These are phyloP conservation scores for Pichia cephalocereana DNA, from an alignment of 805 yeast species.

Conservation along the genomic window DNA sequence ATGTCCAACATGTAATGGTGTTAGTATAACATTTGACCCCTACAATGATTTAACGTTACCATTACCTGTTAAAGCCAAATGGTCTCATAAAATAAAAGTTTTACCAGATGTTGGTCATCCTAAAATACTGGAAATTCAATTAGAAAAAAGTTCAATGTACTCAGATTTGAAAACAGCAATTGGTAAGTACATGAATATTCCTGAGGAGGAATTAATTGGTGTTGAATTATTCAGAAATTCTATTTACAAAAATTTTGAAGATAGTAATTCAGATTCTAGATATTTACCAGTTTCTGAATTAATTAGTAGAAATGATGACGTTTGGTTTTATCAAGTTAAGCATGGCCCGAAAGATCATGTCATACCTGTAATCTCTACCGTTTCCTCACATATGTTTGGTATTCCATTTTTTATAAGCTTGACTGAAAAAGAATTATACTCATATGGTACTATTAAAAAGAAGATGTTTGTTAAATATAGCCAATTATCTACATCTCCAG, in stretches of 20 bases:
- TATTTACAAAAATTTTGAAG: constrained; percentile 62
- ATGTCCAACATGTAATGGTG: constrained; percentile 76
- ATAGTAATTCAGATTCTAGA: constrained; percentile 40
- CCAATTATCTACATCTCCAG: constrained; percentile 39
- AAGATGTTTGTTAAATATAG: constrained; percentile 44
- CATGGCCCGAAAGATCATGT: constrained; percentile 45
- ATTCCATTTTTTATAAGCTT: constrained; percentile 67
- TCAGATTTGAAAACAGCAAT: constrained; percentile 55
- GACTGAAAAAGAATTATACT: constrained; percentile 39
- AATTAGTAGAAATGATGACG: constrained; percentile 51
- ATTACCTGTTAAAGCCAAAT: constrained; percentile 63
- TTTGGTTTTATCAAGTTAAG: constrained; percentile 47
- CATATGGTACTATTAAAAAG: constrained; percentile 48
- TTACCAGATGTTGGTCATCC: constrained; percentile 51
- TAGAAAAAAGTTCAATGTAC: constrained; percentile 56
- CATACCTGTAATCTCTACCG: constrained; percentile 51
- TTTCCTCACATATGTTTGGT: constrained; percentile 48
- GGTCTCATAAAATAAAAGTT: constrained; percentile 58
- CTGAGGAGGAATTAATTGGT: constrained; percentile 34
- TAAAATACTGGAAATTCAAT: constrained; percentile 56
- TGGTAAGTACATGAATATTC: constrained; percentile 34
- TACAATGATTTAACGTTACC: constrained; percentile 86
- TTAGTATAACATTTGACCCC: constrained; percentile 89
- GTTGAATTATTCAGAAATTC: constrained; percentile 59
- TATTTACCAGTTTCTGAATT: constrained; percentile 62